These are phyloP conservation scores for Physcomitrium patens DNA, from an alignment of 225 moss, liverwort and hornwort genomes.

Conservation along the genomic window DNA sequence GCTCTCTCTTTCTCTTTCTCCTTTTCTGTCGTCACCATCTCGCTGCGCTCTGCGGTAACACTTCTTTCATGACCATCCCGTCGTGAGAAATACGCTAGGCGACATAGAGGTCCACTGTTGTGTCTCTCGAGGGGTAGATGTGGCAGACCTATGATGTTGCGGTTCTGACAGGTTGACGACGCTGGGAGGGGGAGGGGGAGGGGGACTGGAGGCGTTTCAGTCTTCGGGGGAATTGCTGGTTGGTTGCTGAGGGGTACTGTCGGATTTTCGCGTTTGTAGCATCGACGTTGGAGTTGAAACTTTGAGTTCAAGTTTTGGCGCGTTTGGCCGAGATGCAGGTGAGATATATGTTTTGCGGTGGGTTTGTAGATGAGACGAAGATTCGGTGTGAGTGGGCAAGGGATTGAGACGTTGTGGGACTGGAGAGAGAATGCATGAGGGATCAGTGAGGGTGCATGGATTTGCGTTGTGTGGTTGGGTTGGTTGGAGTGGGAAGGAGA, in stretches of 20 bases:
- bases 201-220: neutral
- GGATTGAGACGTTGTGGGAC: neutral
- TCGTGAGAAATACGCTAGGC: neutral
- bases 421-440: conserved; percentile 19
- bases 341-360: neutral
- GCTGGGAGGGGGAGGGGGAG: neutral
- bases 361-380: neutral
- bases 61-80: neutral
- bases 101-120: conserved; percentile 19
- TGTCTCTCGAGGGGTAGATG: neutral
- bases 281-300: no score
- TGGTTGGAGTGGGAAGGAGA: conserved; percentile 22
- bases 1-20: neutral
- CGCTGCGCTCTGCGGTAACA: neutral
- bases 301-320: no score
- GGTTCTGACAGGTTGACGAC: conserved; percentile 38
- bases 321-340: conserved; percentile 24
- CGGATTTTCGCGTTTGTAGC: conserved; percentile 8
- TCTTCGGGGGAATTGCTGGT: conserved; percentile 11
- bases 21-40: neutral
- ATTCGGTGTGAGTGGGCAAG: conserved; percentile 11
- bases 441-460: neutral
- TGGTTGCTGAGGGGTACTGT: conserved; percentile 6
- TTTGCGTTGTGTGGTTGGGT: conserved; percentile 1
- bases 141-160: conserved; percentile 6